These are phyloP conservation scores for Trichothecium sympodiale DNA, from an alignment of 2,329 filamentous ascomycete genomes.

Conservation along the genomic window DNA sequence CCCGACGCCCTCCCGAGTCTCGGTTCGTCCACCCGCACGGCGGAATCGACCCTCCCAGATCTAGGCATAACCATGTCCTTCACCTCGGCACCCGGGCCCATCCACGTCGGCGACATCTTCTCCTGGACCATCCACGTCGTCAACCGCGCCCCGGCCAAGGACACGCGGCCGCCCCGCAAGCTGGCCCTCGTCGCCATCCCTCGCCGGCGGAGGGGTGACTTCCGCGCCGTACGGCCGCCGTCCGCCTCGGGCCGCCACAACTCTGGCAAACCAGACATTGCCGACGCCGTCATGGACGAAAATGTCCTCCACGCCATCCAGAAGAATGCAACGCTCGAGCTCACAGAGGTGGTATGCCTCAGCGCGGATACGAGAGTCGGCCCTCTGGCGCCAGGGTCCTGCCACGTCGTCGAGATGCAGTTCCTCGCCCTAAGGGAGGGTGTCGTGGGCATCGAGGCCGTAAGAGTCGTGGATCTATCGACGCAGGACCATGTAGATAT, in stretches of 20 bases:
- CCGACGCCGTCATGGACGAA: conserved; percentile 61
- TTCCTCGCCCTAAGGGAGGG: conserved; percentile 60
- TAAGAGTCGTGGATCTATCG: conserved; percentile 61
- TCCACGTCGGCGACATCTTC: conserved; percentile 57
- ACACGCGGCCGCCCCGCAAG: conserved; percentile 42
- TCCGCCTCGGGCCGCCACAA: conserved; percentile 26
- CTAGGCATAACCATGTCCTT: conserved; percentile 70
- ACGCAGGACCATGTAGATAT: conserved; percentile 71
- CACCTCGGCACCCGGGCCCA: conserved; percentile 42
- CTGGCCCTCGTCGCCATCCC: conserved; percentile 60
- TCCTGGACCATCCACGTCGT: conserved; percentile 65
- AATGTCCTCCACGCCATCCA: conserved; percentile 63
- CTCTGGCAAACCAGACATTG: conserved; percentile 29
- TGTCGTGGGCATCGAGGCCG: conserved; percentile 58
- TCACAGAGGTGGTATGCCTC: conserved; percentile 60
- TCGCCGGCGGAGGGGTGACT: conserved; percentile 48
- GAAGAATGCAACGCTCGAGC: conserved; percentile 50
- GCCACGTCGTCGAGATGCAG: conserved; percentile 61
- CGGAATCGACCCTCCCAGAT: conserved; percentile 39
- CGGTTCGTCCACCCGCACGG: conserved; percentile 37
- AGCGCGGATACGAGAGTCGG: conserved; percentile 66
- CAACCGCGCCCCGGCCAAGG: conserved; percentile 48
- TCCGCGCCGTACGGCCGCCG: conserved; percentile 40
- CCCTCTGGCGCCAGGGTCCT: conserved; percentile 59
- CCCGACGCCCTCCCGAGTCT: conserved; percentile 50